Evolutionary conservation across 1,284 basidiomycete genomes (phyloP), one percentile per base, ranked within the genome.

Genomic region (Rhodotorula glutinis): DNA sequence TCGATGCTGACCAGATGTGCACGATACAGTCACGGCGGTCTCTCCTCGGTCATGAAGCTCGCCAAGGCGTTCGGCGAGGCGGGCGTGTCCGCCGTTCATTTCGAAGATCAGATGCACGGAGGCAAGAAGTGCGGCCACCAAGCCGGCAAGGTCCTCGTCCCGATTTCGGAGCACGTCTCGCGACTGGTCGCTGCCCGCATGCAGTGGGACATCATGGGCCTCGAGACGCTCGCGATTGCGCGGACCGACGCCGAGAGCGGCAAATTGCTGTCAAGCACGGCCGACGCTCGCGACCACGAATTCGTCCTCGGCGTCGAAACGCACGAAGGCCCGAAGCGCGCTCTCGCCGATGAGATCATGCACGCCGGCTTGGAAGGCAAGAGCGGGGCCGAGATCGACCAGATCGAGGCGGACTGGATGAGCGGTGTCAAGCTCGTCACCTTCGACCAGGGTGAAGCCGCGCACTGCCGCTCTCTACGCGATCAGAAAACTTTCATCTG

Each of bases 31-130:
- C 89, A 95, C 77, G 92, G 91, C 73, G 95, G 94, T 66, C 83
- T 92, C 13, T 96, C 94, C 38, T 88, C 94, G 46, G 92, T 98
- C 59, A 94, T 98, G 91, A 98, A 97, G 82, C 84, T 95, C n/a
- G 85, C 85, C 57, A 95, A 94, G 78, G 82, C 92, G 47, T 95
- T 95, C 76, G 92, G 90, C 38, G 92, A 95, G 82, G 89, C 90
- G 67, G 92, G 92, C 60, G 89, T 91, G 5, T 85, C 92, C 19
- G 92, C 85, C 40, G 90, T 95, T 66, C 92, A 95, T 79, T 81
- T 95, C 57, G 92, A 95, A 79, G 92, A 95, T 79, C 92, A 95
- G 79, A 83, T 93, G 16, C 91, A 92, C 71, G 92, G 92, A 46
- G 89, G 91, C 53, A 92, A 92, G 81, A 92, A 92, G 85, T 95